Evolutionary conservation across 805 yeast genomes (phyloP), one percentile per base, ranked within the genome.

Genomic region (Hanseniaspora meyeri): DNA sequence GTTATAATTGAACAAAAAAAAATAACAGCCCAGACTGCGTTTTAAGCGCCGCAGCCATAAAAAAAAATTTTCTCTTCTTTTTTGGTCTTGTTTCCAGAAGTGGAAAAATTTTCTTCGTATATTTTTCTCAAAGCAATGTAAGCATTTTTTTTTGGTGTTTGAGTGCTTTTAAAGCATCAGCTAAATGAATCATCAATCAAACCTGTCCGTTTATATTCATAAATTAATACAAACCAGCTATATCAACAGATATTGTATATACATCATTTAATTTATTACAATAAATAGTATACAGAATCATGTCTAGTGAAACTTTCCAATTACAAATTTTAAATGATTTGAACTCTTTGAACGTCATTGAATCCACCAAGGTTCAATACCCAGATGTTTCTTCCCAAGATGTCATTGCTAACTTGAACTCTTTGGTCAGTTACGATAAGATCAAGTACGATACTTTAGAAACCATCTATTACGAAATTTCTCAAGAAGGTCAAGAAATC

Each of bases 391-490:
- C 79, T 56, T 77, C 91, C 45, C 80, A 79, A 68, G 74, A 78
- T 16, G 74, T 87, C 54, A 85, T 85, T 63, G 79, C 95, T n/a
- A 91, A 91, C 32, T 79, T 93, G 65, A 84, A 83, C 66, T 90
- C 97, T 24, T 76, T 93, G 57, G 78, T 83, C 67, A 90, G 96
- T 59, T 85, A 85, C 69, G 77, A 79, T 57, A 90, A 91, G 87
- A 77, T 93, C 63, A 71, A 72, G 47, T 90, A 81, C 74, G 75
- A 78, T 62, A 79, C 86, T 59, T 75, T 80, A 55, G 97, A 91
- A 68, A 74, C 76, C 55, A 95, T 90, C 62, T 69, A 74, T 61
- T 91, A 90, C 83, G 71, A 75, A 31, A 78, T 89, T 60, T 84
- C 95, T 12, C 72, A 70, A 11, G 98, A 93, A 74, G 97, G 95